These are phyloP conservation scores for Decorospora gaudefroyi DNA, from an alignment of 2,329 filamentous ascomycete species.

Conservation along the genomic window DNA sequence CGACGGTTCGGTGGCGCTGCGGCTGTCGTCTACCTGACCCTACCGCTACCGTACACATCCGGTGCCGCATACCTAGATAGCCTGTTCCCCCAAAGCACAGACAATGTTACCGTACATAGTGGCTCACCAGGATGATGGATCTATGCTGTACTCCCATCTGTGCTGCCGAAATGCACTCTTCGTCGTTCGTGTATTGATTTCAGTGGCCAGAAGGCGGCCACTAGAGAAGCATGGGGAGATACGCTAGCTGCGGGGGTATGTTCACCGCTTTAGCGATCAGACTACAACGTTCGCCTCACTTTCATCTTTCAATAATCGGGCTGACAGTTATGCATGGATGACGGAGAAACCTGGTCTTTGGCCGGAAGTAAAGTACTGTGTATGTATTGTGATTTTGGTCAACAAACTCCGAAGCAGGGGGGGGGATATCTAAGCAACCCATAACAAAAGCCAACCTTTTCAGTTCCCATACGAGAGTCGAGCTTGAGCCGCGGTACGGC, in stretches of 20 bases:
- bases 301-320: too few relatives aligned
- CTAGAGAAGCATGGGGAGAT: conserved; percentile 11
- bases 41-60: not conserved
- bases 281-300: conserved; percentile 27
- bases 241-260: conserved; percentile 8
- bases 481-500: not conserved
- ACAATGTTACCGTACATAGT: conserved; percentile 10
- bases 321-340: conserved; percentile 4
- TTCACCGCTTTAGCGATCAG: conserved; percentile 12
- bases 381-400: too few relatives aligned
- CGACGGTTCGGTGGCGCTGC: conserved; percentile 4
- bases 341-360: not conserved
- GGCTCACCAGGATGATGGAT: not conserved
- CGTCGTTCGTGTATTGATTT: conserved; percentile 23
- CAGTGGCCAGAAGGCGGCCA: conserved; percentile 21
- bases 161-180: conserved; percentile 21
- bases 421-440: conserved; percentile 24
- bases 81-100: conserved; percentile 8
- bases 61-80: conserved; percentile 4
- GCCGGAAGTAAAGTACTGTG: too few relatives aligned
- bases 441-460: conserved; percentile 1
- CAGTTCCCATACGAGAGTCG: not conserved
- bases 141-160: conserved; percentile 11
- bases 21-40: conserved; percentile 1
- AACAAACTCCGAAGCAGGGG: not conserved